Evolutionary conservation across 371 early-diverging fungal species (phyloP), one percentile per base, ranked within the genome.

Genomic region (Rhizopus stolonifer): DNA sequence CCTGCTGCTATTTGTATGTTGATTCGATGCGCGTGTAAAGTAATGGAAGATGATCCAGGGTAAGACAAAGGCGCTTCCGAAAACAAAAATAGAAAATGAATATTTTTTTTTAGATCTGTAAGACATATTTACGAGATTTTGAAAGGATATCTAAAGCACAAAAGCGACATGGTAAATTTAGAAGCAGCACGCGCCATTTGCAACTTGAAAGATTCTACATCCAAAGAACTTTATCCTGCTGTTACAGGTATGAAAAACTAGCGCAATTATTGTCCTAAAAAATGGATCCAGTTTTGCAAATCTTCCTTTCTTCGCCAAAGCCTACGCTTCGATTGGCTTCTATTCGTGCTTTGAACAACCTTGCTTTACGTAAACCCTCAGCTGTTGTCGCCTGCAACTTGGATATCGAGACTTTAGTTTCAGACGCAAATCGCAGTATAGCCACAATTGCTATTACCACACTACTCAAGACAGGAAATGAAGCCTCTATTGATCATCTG

Each of bases 401-500:
- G 52, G 96, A 96, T 72, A 94, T 98, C 88, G 98, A 98, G 70
- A 88, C 87, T 61, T 76, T 96, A 50, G 92, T 98, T 61, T 92
- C 93, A 10, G 97, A 96, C 71, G 74, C 85, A 46, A 96, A 96
- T 82, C 88, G 97, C 56, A 91, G 92, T 58, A 89, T 98, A 50
- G 95, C 98, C 17, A 96, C 96, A 0, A 93, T 96, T 72, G 98
- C 98, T 25, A 96, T 98, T 68, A 96, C 96, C 2, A 96, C 97
- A 11, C 69, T 98, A 53, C 77, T 98, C 24, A 98, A 98, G 87
- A 96, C 96, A 9, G 98, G 96, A 29, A 96, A 92, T 67, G 98
- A 96, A 61, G 88, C 92, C 9, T 89, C 89, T 26, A 95, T 98
- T 23, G 98, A 98, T 67, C 84, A 95, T 15, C 72, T 96, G 56